Percentiles rank a stretch among this genome's conserved stretches.
Conservation (phyloP, 495 filamentous ascomycete genomes). For the Talaromyces nanjingensis region DNA sequence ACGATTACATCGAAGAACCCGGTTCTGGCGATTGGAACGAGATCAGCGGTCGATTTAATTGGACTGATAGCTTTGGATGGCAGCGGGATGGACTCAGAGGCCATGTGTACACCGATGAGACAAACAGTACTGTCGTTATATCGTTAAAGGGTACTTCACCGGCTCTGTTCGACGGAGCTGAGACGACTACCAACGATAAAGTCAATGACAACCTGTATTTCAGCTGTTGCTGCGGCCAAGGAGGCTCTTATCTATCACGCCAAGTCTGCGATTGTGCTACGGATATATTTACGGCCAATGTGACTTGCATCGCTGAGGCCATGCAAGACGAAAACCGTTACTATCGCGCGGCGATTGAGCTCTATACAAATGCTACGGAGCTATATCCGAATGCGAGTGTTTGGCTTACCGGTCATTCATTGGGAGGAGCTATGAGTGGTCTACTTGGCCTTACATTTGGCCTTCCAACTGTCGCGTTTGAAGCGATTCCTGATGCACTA, state of each 20-base stretch:
- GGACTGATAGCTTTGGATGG: slow-evolving; percentile 84
- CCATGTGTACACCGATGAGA: slow-evolving; percentile 83
- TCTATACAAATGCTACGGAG: slow-evolving; percentile 86
- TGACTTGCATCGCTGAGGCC: slow-evolving; percentile 73
- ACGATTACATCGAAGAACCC: slow-evolving; percentile 76
- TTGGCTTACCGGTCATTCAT: slow-evolving; percentile 84
- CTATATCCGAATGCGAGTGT: slow-evolving; percentile 80
- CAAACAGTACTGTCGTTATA: slow-evolving; percentile 80
- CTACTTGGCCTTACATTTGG: slow-evolving; percentile 88
- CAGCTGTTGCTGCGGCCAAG: slow-evolving; percentile 94
- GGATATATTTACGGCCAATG: slow-evolving; percentile 78
- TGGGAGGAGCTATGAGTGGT: slow-evolving; percentile 80
- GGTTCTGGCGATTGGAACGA: slow-evolving; percentile 75
- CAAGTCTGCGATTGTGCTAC: slow-evolving; percentile 89
- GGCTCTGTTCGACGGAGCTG: slow-evolving; percentile 90
- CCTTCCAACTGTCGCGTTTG: slow-evolving; percentile 77
- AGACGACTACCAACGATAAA: slow-evolving; percentile 95
- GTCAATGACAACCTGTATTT: slow-evolving; percentile 96
- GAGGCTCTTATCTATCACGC: slow-evolving; percentile 77
- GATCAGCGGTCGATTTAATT: slow-evolving; percentile 71
- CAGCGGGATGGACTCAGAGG: slow-evolving; percentile 80
- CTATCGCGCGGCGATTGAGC: slow-evolving; percentile 76
- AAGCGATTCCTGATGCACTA: slow-evolving; percentile 84
- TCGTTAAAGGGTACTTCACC: slow-evolving; percentile 86
- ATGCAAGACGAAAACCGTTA: slow-evolving; percentile 80